Conservation (phyloP, 2,329 filamentous ascomycete genomes). For the Fusarium hostae region DNA sequence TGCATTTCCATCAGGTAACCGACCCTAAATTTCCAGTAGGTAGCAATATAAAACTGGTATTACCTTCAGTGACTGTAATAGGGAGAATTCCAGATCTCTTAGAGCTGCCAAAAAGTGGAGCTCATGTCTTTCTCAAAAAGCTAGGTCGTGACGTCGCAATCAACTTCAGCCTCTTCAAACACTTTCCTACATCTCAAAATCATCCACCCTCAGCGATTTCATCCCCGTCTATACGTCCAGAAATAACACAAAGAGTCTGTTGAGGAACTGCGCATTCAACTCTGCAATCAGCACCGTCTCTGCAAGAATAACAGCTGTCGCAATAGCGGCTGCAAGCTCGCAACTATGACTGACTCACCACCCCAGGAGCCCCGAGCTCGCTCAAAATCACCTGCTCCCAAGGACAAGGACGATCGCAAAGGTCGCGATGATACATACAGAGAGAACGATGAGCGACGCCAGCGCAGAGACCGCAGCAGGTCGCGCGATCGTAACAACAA, state of each 20-base stretch:
- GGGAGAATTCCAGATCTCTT: background rate
- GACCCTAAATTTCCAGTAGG: rapidly evolving
- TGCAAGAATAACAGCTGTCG: background rate
- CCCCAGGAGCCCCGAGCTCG: constrained; percentile 25
- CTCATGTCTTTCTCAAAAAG: background rate
- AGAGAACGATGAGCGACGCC: constrained; percentile 17
- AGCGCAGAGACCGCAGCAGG: constrained; percentile 27
- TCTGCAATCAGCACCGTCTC: background rate
- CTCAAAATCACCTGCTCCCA: constrained; percentile 28
- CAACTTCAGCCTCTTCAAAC: constrained; percentile 6
- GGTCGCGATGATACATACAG: constrained; percentile 6
- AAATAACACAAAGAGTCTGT: background rate
- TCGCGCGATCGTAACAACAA: constrained; percentile 28
- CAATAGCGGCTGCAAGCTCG: background rate
- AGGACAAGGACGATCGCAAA: constrained; percentile 15
- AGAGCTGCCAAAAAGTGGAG: constrained; percentile 11
- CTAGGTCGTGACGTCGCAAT: constrained; percentile 20
- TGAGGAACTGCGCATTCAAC: background rate
- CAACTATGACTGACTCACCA: constrained; percentile 34
- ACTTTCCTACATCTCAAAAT: constrained; percentile 4
- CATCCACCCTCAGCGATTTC: background rate
- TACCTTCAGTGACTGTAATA: background rate
- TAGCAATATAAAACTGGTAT: background rate
- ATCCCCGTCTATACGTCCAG: background rate
- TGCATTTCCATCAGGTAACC: background rate